Evolutionary conservation across 805 yeast genomes (phyloP).

Genomic region (Tetrapisispora iriomotensis): DNA sequence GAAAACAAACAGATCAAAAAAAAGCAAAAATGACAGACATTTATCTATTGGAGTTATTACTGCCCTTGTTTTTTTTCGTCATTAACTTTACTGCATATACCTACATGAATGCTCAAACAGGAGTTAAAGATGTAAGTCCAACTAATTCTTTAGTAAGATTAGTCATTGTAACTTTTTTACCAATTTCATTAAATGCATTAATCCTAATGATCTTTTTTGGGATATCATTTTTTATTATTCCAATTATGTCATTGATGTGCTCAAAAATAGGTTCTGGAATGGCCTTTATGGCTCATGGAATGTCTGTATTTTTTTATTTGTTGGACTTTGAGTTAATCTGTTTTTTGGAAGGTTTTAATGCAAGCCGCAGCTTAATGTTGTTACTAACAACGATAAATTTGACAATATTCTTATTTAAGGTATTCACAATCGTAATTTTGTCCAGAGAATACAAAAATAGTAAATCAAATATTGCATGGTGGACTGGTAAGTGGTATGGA

Average conservation of each 20-base stretch:
- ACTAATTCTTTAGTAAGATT: slow-evolving; percentile 57
- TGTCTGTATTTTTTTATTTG: slow-evolving; percentile 44
- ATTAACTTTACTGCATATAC: slow-evolving; percentile 63
- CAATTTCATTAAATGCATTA: slow-evolving; percentile 34
- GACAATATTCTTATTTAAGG: slow-evolving; percentile 49
- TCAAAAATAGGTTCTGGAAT: slow-evolving; percentile 40
- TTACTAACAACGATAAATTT: slow-evolving; percentile 44
- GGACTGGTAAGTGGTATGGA: slow-evolving; percentile 66
- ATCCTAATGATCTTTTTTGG: slow-evolving; percentile 30
- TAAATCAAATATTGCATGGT: slow-evolving; percentile 59
- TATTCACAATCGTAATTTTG: slow-evolving; percentile 39
- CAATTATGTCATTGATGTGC: slow-evolving; percentile 35
- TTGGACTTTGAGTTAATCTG: slow-evolving; percentile 53
- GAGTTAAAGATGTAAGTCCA: slow-evolving; percentile 45
- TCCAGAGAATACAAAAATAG: slow-evolving; percentile 56
- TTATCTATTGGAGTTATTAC: slow-evolving; percentile 67
- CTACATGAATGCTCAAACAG: slow-evolving; percentile 81
- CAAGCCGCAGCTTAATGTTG: slow-evolving; percentile 51
- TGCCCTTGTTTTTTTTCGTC: slow-evolving; percentile 61
- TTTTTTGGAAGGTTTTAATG: slow-evolving; percentile 58
- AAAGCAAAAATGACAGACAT: slow-evolving; percentile 73
- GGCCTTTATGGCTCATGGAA: slow-evolving; percentile 47
- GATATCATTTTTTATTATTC: slow-evolving; percentile 41
- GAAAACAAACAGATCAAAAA: slow-evolving; percentile 50
- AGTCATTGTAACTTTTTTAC: slow-evolving; percentile 40